Conservation (phyloP, 2,329 filamentous ascomycete species). For the Penicillium sp. region DNA sequence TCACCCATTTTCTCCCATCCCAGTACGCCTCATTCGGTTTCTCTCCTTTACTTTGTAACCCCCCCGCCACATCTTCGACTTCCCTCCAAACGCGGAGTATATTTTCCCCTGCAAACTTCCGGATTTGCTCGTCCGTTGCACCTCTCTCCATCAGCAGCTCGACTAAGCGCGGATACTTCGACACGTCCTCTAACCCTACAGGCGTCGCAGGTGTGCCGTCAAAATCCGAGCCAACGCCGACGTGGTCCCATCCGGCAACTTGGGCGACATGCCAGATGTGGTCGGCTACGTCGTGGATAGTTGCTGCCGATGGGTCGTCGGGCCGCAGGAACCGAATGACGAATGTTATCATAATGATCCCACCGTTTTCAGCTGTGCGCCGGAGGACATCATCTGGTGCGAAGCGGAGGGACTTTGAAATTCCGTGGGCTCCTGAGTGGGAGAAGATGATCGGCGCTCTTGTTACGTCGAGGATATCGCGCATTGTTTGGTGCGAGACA, state of each 20-base stretch:
- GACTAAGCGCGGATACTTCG: constrained; percentile 1
- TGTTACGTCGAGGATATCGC: not conserved
- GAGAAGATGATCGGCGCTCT: constrained; percentile 6
- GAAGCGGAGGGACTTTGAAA: not conserved
- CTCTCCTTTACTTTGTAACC: not conserved
- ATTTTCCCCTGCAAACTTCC: constrained; percentile 9
- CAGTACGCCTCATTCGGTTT: not conserved
- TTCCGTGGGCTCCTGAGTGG: not conserved
- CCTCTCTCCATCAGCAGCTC: constrained; percentile 6
- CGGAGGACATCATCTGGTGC: constrained; percentile 3
- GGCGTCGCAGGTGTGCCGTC: constrained; percentile 21
- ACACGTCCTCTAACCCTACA: constrained; percentile 5
- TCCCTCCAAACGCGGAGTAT: constrained; percentile 7
- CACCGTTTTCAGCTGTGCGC: not conserved
- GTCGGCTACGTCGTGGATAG: constrained; percentile 6
- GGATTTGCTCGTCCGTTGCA: constrained; percentile 5
- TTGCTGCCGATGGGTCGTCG: constrained; percentile 2
- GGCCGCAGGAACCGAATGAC: not conserved
- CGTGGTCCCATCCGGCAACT: constrained; percentile 40
- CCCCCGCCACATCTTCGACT: not conserved
- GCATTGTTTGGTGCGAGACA: not conserved
- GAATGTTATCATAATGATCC: constrained; percentile 13
- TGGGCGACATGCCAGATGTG: constrained; percentile 17
- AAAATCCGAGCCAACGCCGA: constrained; percentile 41
- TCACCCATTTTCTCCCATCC: not conserved